These are phyloP conservation scores for Diaporthe aspalathi DNA, from an alignment of 2,329 filamentous ascomycete genomes.

Conservation along the genomic window DNA sequence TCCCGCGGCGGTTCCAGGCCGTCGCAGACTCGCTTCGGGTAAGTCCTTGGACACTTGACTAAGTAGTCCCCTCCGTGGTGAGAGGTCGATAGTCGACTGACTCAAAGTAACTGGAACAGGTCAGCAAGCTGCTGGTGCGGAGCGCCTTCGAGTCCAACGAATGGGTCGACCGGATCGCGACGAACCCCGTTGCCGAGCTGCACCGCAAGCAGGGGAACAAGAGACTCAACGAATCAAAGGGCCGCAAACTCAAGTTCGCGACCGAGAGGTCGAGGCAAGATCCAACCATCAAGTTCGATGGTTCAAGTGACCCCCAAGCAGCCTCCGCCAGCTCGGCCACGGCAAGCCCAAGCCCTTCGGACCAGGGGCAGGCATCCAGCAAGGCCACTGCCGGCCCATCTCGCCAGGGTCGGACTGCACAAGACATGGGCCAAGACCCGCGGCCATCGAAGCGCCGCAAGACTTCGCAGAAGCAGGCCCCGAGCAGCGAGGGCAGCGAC, in stretches of 20 bases:
- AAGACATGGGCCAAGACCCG: too few species aligned
- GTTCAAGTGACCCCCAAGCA: neutral
- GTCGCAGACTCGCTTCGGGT: neutral
- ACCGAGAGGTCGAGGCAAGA: neutral
- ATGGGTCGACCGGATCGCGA: neutral
- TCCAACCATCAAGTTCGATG: neutral
- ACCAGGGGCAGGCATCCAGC: neutral
- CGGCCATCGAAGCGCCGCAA: neutral
- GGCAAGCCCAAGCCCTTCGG: neutral
- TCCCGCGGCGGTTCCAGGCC: neutral
- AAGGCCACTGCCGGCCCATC: neutral
- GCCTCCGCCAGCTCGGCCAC: neutral
- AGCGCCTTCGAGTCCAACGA: neutral
- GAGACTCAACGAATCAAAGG: neutral
- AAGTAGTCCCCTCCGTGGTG: fast-evolving
- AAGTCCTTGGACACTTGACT: neutral
- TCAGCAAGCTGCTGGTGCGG: neutral
- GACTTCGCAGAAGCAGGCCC: neutral
- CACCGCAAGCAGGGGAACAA: neutral
- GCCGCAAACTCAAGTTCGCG: neutral
- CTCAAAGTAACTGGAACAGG: neutral
- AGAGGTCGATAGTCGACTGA: neutral
- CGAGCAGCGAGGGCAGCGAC: neutral
- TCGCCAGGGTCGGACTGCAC: too few species aligned
- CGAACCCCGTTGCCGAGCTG: neutral